These are phyloP conservation scores for Solanum clarkiae DNA, from an alignment of 257 asterid species.

Conservation along the genomic window DNA sequence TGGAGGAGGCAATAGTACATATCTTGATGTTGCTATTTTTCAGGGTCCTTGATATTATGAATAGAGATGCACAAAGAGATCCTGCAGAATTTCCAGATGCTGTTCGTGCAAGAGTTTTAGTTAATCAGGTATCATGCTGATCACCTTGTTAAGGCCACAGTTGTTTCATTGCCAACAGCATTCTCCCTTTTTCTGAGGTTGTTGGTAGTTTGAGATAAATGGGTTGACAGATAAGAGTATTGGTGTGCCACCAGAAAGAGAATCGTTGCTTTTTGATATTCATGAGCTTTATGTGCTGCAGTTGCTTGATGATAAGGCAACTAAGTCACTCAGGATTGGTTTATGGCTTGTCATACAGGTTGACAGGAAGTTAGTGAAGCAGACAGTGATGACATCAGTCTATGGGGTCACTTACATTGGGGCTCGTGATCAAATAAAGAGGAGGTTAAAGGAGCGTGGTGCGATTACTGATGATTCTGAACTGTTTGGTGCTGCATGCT, in stretches of 20 bases:
- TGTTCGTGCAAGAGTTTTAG: slow-evolving; percentile 51
- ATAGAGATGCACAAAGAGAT: slow-evolving; percentile 76
- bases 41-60: slow-evolving; percentile 92
- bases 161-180: not conserved
- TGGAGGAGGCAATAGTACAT: not conserved
- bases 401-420: slow-evolving; percentile 98
- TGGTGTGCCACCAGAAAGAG: not conserved
- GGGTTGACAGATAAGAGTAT: not conserved
- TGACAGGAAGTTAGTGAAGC: slow-evolving; percentile 95
- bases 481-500: slow-evolving; percentile 75
- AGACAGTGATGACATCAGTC: slow-evolving; percentile 98
- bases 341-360: slow-evolving; percentile 40
- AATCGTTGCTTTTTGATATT: not conserved
- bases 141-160: not conserved
- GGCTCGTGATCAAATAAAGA: slow-evolving; percentile 92
- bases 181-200: not conserved
- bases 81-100: slow-evolving; percentile 74
- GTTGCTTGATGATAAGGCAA: not conserved
- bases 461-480: slow-evolving; percentile 57
- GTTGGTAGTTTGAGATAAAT: not conserved
- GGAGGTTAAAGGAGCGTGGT: slow-evolving; percentile 80
- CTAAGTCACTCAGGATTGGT: not conserved
- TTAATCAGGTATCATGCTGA: slow-evolving; percentile 47
- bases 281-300: not conserved
- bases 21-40: slow-evolving; percentile 7